Evolutionary conservation across 768 basidiomycete species (phyloP).

Genomic region (Tricholoma matsutake): DNA sequence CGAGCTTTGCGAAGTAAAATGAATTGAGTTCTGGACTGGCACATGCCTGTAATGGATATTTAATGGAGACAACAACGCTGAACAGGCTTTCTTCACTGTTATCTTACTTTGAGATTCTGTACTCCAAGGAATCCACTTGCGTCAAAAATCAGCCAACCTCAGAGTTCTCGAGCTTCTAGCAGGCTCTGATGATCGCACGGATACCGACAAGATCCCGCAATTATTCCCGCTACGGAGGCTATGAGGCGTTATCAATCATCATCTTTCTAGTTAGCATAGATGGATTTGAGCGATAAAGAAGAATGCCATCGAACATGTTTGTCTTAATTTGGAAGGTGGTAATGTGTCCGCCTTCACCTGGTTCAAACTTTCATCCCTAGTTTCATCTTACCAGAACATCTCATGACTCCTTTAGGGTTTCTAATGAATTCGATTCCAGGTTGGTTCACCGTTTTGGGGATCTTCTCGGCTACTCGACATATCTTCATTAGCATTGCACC

Average conservation of each 20-base stretch:
- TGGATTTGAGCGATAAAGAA: background rate
- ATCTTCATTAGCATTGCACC: background rate
- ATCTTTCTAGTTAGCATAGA: background rate
- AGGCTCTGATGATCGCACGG: background rate
- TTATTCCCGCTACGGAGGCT: background rate
- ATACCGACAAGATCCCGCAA: background rate
- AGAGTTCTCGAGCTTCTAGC: background rate
- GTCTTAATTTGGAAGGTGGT: background rate
- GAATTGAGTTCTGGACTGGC: background rate
- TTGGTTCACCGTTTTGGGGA: background rate
- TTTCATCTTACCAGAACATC: background rate
- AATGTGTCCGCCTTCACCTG: background rate
- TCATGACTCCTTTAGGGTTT: background rate
- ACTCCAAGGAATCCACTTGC: background rate
- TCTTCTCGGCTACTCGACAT: background rate
- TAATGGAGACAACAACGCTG: background rate
- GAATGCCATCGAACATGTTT: slow-evolving; percentile 35
- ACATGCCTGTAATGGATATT: background rate
- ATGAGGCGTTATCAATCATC: background rate
- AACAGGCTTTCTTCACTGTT: background rate
- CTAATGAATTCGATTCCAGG: background rate
- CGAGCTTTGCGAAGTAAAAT: too few relatives aligned
- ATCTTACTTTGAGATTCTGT: background rate
- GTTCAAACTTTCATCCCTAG: background rate
- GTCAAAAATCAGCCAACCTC: background rate